Base-by-base conservation (phyloP, 768 basidiomycete genomes). In the Suillus occidentalis region DNA sequence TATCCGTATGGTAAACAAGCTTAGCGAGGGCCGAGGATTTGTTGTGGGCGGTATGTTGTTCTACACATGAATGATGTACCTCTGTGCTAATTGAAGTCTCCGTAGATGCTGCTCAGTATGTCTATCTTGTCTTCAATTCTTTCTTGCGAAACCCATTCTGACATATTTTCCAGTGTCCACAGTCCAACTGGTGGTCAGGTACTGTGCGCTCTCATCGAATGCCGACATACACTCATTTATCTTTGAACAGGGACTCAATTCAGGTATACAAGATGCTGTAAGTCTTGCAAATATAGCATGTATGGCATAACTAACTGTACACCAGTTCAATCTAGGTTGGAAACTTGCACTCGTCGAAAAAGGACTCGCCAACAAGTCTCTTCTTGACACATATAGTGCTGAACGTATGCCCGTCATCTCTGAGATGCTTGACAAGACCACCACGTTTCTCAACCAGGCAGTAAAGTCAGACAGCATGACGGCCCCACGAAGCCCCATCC, bases 401-500 rank as follows among this genome's bases (percentile, higher is more conserved):
- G 42, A 42, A 16, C 42, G 42, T 42, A 18, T 42, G 6, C 18
- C 42, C 16, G 16, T 42, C 18, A 4, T 42, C 42, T 43, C 43
- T 7, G 43, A 43, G 20, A 43, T 43, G 43, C 43, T 43, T 20
- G 18, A 43, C 4, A 43, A 3, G 18, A 43, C 43, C 20, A 43
- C 43, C 2, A 64, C 56, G 5, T 62, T 79, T 5, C 61, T 52
- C 25, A 50, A 47, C 12, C 34, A 64, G 22, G 49, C 56, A 22
- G 34, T 61, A n/a, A 59, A 22, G 36, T 22, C 43, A 47, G 45
- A 9, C 37, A 40, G 18, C 70, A 72, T 25, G 63, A 60, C 1
- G 66, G 1, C 9, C 10, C 0, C 1, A 64, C 81, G 6, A 67
- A 72, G 7, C 16, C 50, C 50, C 14, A 52, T 58, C 20, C 55